A percentile compares a stretch with the other conserved stretches of the same genome.
These are phyloP conservation scores for Evernia prunastri DNA, from an alignment of 495 filamentous ascomycete species.

Conservation along the genomic window DNA sequence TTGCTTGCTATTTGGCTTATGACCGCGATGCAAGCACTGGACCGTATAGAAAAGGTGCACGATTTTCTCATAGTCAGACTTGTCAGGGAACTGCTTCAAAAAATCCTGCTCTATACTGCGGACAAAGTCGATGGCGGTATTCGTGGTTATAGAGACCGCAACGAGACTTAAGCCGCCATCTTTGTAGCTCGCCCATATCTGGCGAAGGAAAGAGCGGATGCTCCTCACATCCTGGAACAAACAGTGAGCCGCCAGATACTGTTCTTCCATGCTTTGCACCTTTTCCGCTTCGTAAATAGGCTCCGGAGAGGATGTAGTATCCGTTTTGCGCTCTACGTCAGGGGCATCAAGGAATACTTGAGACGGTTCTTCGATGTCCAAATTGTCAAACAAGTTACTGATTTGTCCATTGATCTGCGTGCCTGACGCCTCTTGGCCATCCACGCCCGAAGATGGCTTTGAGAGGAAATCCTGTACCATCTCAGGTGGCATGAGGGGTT, in stretches of 20 bases:
- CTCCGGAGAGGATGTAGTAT: neutral
- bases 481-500: slow-evolving; percentile 23
- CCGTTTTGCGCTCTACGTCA: slow-evolving; percentile 22
- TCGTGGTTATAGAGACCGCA: slow-evolving; percentile 35
- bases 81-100: slow-evolving; percentile 25
- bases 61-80: slow-evolving; percentile 26
- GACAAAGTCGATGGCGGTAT: slow-evolving; percentile 39
- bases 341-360: slow-evolving; percentile 33
- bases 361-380: slow-evolving; percentile 36
- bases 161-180: slow-evolving; percentile 30
- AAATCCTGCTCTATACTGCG: slow-evolving; percentile 34
- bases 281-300: slow-evolving; percentile 34
- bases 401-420: slow-evolving; percentile 10
- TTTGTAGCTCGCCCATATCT: slow-evolving; percentile 27
- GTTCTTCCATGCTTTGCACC: slow-evolving; percentile 26
- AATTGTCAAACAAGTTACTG: slow-evolving; percentile 30
- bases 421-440: neutral
- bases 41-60: slow-evolving; percentile 25
- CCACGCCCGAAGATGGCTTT: neutral
- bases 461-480: neutral
- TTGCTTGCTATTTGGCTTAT: slow-evolving; percentile 17
- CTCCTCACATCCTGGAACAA: slow-evolving; percentile 24
- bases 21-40: slow-evolving; percentile 27
- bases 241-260: slow-evolving; percentile 22
- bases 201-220: slow-evolving; percentile 20